A percentile compares a stretch with the other conserved stretches of the same genome.
Conservation (phyloP, 2,329 filamentous ascomycete species). For the Verticillium isaacii region DNA sequence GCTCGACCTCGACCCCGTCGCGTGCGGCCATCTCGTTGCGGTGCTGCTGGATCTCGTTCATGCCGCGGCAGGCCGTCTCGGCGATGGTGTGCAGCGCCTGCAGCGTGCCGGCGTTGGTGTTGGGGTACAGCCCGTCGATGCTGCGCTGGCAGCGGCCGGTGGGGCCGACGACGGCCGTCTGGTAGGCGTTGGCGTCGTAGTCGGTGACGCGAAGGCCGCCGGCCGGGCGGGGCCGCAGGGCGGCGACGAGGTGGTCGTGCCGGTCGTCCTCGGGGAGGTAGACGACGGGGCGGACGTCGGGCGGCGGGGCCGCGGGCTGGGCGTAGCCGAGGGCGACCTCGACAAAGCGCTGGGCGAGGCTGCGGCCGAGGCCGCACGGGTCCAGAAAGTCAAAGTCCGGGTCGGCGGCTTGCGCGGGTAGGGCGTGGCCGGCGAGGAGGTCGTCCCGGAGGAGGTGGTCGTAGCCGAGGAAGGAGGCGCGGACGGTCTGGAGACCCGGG, state of each 20-base stretch:
- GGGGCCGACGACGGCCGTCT: slow-evolving; percentile 29
- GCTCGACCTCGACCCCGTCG: background rate
- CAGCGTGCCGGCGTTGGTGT: slow-evolving; percentile 37
- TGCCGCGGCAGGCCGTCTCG: slow-evolving; percentile 36
- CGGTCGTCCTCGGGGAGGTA: slow-evolving; percentile 13
- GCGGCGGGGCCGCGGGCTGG: slow-evolving; percentile 28
- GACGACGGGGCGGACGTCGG: slow-evolving; percentile 14
- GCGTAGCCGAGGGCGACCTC: slow-evolving; percentile 35
- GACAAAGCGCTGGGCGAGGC: slow-evolving; percentile 40
- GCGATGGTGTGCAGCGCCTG: slow-evolving; percentile 38
- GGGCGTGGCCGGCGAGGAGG: slow-evolving; percentile 13
- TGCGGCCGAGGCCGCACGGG: slow-evolving; percentile 33
- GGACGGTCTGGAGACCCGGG: slow-evolving; percentile 32
- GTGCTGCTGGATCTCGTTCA: slow-evolving; percentile 34
- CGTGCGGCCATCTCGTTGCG: slow-evolving; percentile 1
- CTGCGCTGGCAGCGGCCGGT: slow-evolving; percentile 37
- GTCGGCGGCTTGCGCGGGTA: slow-evolving; percentile 15
- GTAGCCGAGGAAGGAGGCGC: slow-evolving; percentile 39
- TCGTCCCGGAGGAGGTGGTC: slow-evolving; percentile 32
- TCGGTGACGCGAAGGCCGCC: slow-evolving; percentile 21
- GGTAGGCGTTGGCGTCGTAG: slow-evolving; percentile 30
- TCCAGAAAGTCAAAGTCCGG: slow-evolving; percentile 34
- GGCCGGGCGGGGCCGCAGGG: slow-evolving; percentile 15
- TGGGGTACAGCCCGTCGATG: slow-evolving; percentile 39
- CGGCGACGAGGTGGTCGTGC: slow-evolving; percentile 15